A percentile compares a stretch with the other conserved stretches of the same genome.
Conservation (phyloP, 257 asterid genomes). For the Scutellaria barbata region DNA sequence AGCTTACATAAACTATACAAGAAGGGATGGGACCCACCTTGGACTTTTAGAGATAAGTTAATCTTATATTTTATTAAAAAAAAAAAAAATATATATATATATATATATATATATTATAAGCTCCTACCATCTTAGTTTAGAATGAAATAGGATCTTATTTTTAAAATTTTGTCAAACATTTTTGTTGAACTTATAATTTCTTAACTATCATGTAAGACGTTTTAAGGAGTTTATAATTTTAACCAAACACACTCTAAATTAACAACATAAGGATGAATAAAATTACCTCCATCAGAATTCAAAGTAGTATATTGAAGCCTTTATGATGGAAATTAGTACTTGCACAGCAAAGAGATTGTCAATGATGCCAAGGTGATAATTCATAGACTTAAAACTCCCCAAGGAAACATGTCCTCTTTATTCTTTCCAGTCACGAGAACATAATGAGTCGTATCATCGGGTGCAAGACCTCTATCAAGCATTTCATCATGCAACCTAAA, state of each 20-base stretch:
- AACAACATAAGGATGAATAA: not conserved
- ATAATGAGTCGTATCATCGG: conserved; percentile 65
- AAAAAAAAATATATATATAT: too few relatives aligned
- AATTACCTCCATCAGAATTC: conserved; percentile 16
- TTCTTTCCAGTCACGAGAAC: conserved; percentile 60
- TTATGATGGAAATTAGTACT: not conserved
- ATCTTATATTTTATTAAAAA: too few relatives aligned
- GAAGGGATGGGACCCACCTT: too few relatives aligned
- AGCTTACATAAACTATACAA: too few relatives aligned
- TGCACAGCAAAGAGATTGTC: conserved; percentile 2
- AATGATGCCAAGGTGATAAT: conserved; percentile 13
- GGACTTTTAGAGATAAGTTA: too few relatives aligned
- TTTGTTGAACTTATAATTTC: too few relatives aligned
- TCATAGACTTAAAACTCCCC: conserved; percentile 41
- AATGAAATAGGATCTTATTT: too few relatives aligned
- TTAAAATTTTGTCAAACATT: too few relatives aligned
- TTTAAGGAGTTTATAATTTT: too few relatives aligned
- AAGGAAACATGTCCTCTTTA: conserved; percentile 30
- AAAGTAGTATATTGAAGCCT: not conserved
- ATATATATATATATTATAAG: too few relatives aligned
- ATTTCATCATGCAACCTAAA: conserved; percentile 83
- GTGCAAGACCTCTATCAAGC: conserved; percentile 75
- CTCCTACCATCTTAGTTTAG: too few relatives aligned
- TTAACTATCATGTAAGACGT: too few relatives aligned
- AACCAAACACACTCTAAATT: not conserved